Base-by-base conservation (phyloP, 495 filamentous ascomycete genomes). In the Neurospora sp. region DNA sequence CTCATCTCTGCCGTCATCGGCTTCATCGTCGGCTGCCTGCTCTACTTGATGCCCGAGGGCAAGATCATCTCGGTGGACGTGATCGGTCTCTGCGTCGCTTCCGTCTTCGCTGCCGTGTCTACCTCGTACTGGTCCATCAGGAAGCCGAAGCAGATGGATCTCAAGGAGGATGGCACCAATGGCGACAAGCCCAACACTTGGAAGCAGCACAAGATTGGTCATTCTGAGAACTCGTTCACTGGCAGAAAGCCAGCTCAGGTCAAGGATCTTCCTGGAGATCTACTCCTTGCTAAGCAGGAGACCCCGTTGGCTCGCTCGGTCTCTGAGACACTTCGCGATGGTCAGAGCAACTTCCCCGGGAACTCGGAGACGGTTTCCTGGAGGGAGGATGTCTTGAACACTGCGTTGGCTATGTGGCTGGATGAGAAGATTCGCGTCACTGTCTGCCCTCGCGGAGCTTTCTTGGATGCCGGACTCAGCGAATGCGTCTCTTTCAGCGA, bases 61-160 rank as follows among this genome's bases (percentile, higher is more conserved):
- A 20, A 49, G 6, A 42, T 73, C 5, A 60, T 74, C 62, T 80
- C 73, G 31, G 69, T 66, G 0, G 76, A 80, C 49, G 76, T 76
- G 12, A 70, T 76, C 2, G 77, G 77, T 0, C 66, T 78, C 31
- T 69, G 72, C 69, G 39, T 74, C 38, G 70, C 77, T 20, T 71
- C 74, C 2, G 42, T 77, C 16, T 69, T 71, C 16, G 78, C 76
- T 2, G 72, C 75, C 6, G 16, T 74, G 14, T 54, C 73, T 20
- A 79, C 78, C 1, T 74, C 75, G 0, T 44, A 77, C 12, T 79
- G 78, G 78, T 72, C 72, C 3, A 72, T 72, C 70, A 73, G 71
- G n/a, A 71, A 77, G 44, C 73, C 69, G 10, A 71, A 49, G 39
- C 39, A 70, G 20, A 39, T 37, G 41, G 66, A 18, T 0, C 23